Base-by-base conservation (phyloP, 768 basidiomycete species). In the Russula ochroleuca region DNA sequence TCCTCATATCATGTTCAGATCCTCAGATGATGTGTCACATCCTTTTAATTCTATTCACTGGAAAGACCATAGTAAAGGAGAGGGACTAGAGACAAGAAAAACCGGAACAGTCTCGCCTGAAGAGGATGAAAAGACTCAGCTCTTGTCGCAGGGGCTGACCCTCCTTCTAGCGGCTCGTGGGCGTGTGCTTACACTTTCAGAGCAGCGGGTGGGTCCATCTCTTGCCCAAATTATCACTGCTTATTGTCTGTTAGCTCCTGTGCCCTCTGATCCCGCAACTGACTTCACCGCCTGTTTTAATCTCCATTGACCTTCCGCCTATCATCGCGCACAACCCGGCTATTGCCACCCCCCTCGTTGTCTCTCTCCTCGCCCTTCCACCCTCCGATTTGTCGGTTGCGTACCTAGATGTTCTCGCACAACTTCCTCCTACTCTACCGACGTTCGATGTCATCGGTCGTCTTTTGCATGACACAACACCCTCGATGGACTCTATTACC, bases 381-480 rank as follows among this genome's bases (percentile, higher is more conserved):
- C 67, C 72, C 17, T 62, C 71, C 68, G 69, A 72, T 63, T 49
- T 65, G 28, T 71, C 78, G 23, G 77, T 75, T 51, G 78, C 80
- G 2, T 88, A 85, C 73, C 77, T 90, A 59, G 84, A 88, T 52
- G 81, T 84, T 25, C 75, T 92, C 14, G 78, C 79, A 10, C 81
- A 75, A 69, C 80, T 92, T 52, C 87, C 90, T 5, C 90, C 90
- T 0, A 86, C 85, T 0, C 76, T 91, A 35, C 78, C 86, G 28
- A 83, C 87, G 3, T 89, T 91, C 68, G 88, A 92, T 70, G 77
- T 92, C 40, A 75, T 90, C 37, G 88, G 85, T 13, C 81, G 84
- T 13, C 76, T 92, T 11, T 75, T 92, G 21, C 81, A 83, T 62
- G 87, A 92, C 68, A 74, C 80, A 37, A 83, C 85, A 0, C 74